phyloP scores from a whole-genome alignment of 1,284 basidiomycete species.

The Cerrena zonata region DNA sequence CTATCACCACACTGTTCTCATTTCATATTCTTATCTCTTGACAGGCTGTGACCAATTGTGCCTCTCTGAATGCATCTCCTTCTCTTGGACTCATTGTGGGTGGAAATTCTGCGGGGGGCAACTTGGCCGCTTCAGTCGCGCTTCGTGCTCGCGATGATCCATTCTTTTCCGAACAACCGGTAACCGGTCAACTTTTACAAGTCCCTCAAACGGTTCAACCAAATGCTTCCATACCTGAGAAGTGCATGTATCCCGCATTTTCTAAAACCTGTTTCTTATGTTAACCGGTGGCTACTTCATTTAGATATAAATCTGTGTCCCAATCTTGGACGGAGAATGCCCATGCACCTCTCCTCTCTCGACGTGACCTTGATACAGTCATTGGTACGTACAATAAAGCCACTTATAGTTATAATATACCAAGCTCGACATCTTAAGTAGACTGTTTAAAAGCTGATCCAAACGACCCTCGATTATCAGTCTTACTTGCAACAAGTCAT shows the following conservation, averaged over 20 bases:
- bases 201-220: slow-evolving; percentile 11
- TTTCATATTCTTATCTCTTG: too few relatives aligned
- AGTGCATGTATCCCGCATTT: too few relatives aligned
- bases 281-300: too few relatives aligned
- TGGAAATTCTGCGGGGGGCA: slow-evolving; percentile 19
- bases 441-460: not conserved
- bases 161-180: slow-evolving; percentile 11
- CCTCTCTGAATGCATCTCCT: slow-evolving; percentile 8
- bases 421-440: too few relatives aligned
- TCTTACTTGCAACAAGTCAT: not conserved
- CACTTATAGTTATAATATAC: too few relatives aligned
- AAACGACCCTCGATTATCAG: not conserved
- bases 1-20: not conserved
- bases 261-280: too few relatives aligned
- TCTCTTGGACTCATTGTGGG: slow-evolving; percentile 17
- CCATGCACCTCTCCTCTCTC: slow-evolving; percentile 3
- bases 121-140: slow-evolving; percentile 14
- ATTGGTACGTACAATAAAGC: not conserved
- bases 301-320: too few relatives aligned
- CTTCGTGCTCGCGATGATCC: slow-evolving; percentile 17
- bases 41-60: slow-evolving; percentile 12
- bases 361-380: not conserved
- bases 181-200: slow-evolving; percentile 18
- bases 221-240: slow-evolving; percentile 3
- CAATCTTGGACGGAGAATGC: slow-evolving; percentile 6